Base-by-base conservation (phyloP, 805 yeast species). In the Candida suzukii region DNA sequence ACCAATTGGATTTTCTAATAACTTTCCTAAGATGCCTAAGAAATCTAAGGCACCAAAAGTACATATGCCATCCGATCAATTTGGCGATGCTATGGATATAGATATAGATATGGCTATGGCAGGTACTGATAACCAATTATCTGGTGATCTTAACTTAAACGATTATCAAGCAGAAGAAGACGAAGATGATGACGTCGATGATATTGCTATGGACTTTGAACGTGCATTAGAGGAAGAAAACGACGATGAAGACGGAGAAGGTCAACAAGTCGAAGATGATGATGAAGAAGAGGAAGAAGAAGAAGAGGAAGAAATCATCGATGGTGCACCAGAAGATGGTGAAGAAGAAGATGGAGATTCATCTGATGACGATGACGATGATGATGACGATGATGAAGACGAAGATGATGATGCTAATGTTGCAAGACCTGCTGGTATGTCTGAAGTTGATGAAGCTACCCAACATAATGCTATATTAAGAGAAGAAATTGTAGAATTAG, bases 401-500 rank as follows among this genome's bases (percentile, higher is more conserved):
- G 77, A 70, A 2, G 74, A 65, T 3, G 75, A 69, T 4, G 70
- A 67, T 2, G 39, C 18, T 17, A 19, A 25, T 19, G 6, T 37
- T 4, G 35, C 40, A 8, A 43, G 46, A 29, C 46, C 50, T 1
- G 36, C 46, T 2, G 35, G 22, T 11, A 40, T 41, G 4, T 40
- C 66, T 27, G 78, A 71, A 20, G 77, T 71, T 38, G 71, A 68
- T 42, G 80, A 64, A 61, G 68, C 58, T 53, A 65, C 62, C 41
- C 82, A 80, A 51, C 86, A 86, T 58, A 71, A 71, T 49, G 88
- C 85, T 53, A 71, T 88, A 49, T 66, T 93, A 42, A 78, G 76
- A 46, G 98, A 91, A 61, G 97, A 90, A 59, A 80, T 93, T 43
- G 64, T 71, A 7, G 99, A 93, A 54, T 70, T 93, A 45, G 88